These are phyloP conservation scores for Lachnellula willkommii DNA, from an alignment of 2,329 filamentous ascomycete species.

Conservation along the genomic window DNA sequence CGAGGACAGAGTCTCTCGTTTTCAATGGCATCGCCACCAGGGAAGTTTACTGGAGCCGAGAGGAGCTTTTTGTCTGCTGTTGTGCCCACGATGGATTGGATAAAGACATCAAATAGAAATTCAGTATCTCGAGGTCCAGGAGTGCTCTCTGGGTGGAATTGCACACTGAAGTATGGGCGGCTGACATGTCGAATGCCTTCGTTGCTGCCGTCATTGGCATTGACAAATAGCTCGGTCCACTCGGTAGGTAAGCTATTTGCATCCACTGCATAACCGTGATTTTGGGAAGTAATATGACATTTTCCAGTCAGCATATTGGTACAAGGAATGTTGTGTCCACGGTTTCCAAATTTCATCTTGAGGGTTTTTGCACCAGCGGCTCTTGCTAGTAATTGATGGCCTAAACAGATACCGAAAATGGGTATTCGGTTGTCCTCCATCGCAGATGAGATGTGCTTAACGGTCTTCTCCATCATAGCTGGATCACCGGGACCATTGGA, in stretches of 20 bases:
- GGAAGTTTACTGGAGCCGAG: conserved; percentile 72
- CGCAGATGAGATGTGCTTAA: conserved; percentile 71
- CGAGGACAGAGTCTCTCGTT: conserved; percentile 71
- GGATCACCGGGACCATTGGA: conserved; percentile 98
- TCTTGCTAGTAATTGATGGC: conserved; percentile 86
- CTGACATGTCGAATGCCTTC: conserved; percentile 87
- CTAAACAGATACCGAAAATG: conserved; percentile 93
- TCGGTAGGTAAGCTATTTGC: conserved; percentile 65
- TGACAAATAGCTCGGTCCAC: conserved; percentile 95
- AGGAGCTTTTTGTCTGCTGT: conserved; percentile 63
- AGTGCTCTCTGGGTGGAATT: conserved; percentile 97
- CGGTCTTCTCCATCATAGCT: conserved; percentile 72
- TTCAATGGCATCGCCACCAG: conserved; percentile 74
- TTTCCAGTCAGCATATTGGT: conserved; percentile 92
- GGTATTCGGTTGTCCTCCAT: conserved; percentile 76
- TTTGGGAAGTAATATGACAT: conserved; percentile 98
- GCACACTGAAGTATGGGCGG: conserved; percentile 96
- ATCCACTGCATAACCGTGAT: conserved; percentile 94
- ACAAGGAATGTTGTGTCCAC: conserved; percentile 96
- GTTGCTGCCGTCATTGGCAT: conserved; percentile 96
- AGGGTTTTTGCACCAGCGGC: conserved; percentile 77
- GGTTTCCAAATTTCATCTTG: conserved; percentile 99
- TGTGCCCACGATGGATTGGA: conserved; percentile 72
- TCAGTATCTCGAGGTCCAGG: conserved; percentile 94
- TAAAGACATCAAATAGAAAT: conserved; percentile 95